These are phyloP conservation scores for Acacia confusa DNA, from an alignment of 306 rosid genomes.

Conservation along the genomic window DNA sequence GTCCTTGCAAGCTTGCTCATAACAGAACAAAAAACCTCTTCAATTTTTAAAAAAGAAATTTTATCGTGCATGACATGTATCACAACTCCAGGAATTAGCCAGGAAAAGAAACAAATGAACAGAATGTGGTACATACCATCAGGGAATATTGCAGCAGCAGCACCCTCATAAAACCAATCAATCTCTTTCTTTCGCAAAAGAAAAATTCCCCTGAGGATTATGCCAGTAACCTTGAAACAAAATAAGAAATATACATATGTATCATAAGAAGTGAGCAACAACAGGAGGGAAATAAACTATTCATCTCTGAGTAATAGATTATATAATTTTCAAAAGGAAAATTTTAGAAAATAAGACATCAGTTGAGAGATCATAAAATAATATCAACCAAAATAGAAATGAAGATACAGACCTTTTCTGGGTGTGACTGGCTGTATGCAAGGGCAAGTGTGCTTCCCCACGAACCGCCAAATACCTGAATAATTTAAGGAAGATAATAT, in stretches of 20 bases:
- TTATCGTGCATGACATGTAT: slow-evolving; percentile 11
- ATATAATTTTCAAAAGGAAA: slow-evolving; percentile 14
- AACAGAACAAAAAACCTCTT: slow-evolving; percentile 18
- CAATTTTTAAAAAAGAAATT: slow-evolving; percentile 5
- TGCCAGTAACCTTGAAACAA: slow-evolving; percentile 76
- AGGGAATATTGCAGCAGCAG: slow-evolving; percentile 91
- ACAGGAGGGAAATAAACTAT: slow-evolving; percentile 24
- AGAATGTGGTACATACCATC: slow-evolving; percentile 58
- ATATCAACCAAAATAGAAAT: slow-evolving; percentile 25
- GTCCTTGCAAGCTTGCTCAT: slow-evolving; percentile 12
- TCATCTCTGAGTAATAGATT: slow-evolving; percentile 3
- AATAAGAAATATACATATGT: slow-evolving; percentile 19
- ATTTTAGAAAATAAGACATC: background rate
- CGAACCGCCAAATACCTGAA: slow-evolving; percentile 94
- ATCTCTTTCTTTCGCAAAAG: slow-evolving; percentile 90
- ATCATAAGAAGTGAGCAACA: slow-evolving; percentile 22
- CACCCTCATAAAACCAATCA: slow-evolving; percentile 99
- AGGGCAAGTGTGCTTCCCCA: slow-evolving; percentile 98
- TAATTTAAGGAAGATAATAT: slow-evolving; percentile 32
- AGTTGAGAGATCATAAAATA: background rate
- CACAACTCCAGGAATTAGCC: slow-evolving; percentile 10
- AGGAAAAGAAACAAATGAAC: slow-evolving; percentile 23
- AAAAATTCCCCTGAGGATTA: slow-evolving; percentile 86
- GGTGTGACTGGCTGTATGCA: slow-evolving; percentile 91
- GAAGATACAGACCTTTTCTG: slow-evolving; percentile 66